Conservation (phyloP, 106 monocot species). For the Phalaenopsis aphrodite region DNA sequence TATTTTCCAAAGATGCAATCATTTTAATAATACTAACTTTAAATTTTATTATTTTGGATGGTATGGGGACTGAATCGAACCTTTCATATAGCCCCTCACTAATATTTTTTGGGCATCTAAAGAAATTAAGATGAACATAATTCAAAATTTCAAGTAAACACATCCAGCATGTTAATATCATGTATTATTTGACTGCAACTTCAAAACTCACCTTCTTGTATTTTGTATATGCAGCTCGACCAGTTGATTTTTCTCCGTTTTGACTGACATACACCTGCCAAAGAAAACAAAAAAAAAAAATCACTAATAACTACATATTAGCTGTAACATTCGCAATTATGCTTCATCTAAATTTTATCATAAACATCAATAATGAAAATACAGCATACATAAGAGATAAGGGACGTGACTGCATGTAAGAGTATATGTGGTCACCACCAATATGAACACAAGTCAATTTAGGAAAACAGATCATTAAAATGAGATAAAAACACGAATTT, state of each 20-base stretch:
- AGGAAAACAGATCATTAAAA: no score
- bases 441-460: no score
- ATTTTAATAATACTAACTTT: no score
- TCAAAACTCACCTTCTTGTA: slow-evolving; percentile 34
- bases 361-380: background rate
- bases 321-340: background rate
- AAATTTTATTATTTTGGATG: no score
- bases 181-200: background rate
- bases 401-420: background rate
- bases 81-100: no score
- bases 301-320: background rate
- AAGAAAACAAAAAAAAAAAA: slow-evolving; percentile 1
- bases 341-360: background rate
- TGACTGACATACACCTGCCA: slow-evolving; percentile 55
- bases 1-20: no score
- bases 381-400: background rate
- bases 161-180: no score
- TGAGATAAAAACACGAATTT: no score
- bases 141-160: background rate
- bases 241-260: slow-evolving; percentile 42
- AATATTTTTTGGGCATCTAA: background rate
- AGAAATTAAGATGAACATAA: background rate
- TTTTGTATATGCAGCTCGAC: slow-evolving; percentile 44
- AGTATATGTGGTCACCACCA: no score
- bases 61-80: no score